These are phyloP conservation scores for Porcisia deanei DNA, from an alignment of 208 protist species.

Conservation along the genomic window DNA sequence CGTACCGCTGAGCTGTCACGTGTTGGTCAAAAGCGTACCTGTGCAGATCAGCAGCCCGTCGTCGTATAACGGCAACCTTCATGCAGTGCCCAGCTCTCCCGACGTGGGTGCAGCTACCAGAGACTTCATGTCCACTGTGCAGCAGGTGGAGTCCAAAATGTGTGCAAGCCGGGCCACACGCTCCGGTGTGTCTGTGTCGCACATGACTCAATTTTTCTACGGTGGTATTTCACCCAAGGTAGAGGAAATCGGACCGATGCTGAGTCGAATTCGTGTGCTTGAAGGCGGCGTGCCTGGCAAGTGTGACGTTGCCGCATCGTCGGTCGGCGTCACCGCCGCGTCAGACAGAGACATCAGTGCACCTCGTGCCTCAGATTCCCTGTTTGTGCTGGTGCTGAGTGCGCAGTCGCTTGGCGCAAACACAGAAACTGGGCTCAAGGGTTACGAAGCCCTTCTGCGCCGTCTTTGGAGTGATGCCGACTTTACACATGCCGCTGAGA, in stretches of 20 bases:
- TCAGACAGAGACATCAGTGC: neutral
- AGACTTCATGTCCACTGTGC: constrained; percentile 7
- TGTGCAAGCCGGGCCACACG: constrained; percentile 5
- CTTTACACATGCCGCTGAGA: neutral
- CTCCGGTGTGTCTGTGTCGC: constrained; percentile 3
- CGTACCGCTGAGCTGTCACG: constrained; percentile 18
- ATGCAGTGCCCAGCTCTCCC: neutral
- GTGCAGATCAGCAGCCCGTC: neutral
- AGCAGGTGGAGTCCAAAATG: constrained; percentile 7
- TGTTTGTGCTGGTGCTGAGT: constrained; percentile 32
- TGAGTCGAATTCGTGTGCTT: constrained; percentile 20
- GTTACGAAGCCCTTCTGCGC: constrained; percentile 16
- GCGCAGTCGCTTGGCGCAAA: constrained; percentile 20
- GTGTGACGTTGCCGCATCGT: neutral
- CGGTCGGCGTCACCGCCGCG: neutral
- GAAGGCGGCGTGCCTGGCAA: neutral
- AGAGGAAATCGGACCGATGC: constrained; percentile 25
- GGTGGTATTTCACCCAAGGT: constrained; percentile 23
- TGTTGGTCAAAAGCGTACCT: constrained; percentile 11
- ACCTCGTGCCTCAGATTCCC: neutral
- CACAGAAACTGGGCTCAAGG: constrained; percentile 2
- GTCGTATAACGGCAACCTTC: neutral
- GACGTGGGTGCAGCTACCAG: neutral
- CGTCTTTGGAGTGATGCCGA: constrained; percentile 8
- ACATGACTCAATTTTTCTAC: constrained; percentile 37